phyloP scores from a whole-genome alignment of 257 asterid genomes.

The Craterostigma plantagineum region DNA sequence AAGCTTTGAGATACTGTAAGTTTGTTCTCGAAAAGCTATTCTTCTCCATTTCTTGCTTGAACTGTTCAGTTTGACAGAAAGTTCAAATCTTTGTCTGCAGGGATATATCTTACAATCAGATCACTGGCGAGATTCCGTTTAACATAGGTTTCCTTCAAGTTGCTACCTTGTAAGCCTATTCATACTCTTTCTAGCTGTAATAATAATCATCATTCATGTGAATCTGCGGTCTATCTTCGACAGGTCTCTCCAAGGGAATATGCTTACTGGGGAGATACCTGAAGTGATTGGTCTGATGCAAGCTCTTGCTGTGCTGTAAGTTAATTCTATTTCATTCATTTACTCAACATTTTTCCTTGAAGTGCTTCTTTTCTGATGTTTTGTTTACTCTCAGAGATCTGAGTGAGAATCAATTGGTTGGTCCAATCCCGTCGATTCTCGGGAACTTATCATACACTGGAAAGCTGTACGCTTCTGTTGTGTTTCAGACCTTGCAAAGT shows the following conservation, averaged over 20 bases:
- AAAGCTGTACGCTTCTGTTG: slow-evolving; percentile 47
- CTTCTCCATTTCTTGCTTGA: background rate
- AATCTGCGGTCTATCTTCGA: background rate
- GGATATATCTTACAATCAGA: slow-evolving; percentile 84
- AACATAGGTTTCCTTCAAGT: slow-evolving; percentile 95
- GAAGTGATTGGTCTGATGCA: slow-evolving; percentile 98
- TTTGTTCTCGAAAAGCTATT: slow-evolving; percentile 7
- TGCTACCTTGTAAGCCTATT: slow-evolving; percentile 72
- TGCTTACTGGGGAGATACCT: slow-evolving; percentile 78
- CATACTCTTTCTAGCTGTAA: background rate
- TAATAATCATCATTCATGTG: background rate
- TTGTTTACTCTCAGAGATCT: slow-evolving; percentile 45
- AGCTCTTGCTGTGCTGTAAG: slow-evolving; percentile 98
- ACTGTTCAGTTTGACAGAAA: background rate
- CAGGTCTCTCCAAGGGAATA: slow-evolving; percentile 89
- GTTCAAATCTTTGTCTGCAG: slow-evolving; percentile 16
- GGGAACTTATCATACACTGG: slow-evolving; percentile 97
- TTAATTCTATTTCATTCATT: background rate
- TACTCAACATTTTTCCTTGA: background rate
- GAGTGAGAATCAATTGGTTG: slow-evolving; percentile 80
- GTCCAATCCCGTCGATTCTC: slow-evolving; percentile 68
- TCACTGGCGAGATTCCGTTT: slow-evolving; percentile 89
- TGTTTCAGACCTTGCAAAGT: background rate
- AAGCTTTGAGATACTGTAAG: slow-evolving; percentile 90
- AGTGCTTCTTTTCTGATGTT: background rate